Evolutionary conservation across 2,329 filamentous ascomycete genomes (phyloP), one percentile per base, ranked within the genome.

Genomic region (Stachybotrys elegans): DNA sequence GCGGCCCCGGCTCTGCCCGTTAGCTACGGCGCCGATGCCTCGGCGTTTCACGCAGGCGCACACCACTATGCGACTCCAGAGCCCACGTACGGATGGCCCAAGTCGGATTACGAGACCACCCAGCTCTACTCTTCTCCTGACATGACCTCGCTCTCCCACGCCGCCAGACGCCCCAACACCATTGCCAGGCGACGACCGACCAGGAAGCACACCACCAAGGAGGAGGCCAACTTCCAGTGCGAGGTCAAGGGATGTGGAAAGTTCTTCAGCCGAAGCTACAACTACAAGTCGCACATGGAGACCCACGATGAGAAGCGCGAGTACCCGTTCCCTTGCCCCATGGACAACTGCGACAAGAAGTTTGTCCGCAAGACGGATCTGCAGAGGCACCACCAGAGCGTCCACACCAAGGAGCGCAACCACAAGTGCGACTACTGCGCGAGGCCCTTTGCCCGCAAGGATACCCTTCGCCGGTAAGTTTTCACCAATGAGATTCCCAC

Each of bases 341-440:
- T 81, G 22, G 63, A 73, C 3, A 76, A 75, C 42, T 95, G 90
- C 65, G 74, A 68, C 52, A 88, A 85, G 67, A 79, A 79, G 42
- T 95, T 95, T 63, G 86, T 88, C 16, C 78, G 90, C 54, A 90
- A 86, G 65, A 91, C 89, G 2, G 90, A 95, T 61, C 73, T 95
- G 20, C 72, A 76, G 51, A 66, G 76, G 51, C 73, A 84, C 58
- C 69, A 78, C 62, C 75, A 78, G 53, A 81, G 73, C 57, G 86
- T 93, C 11, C 88, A 94, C 59, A 73, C 83, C 60, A 89, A 88
- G 64, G 73, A 83, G 50, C 79, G 81, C 44, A 83, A 83, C 52
- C 82, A 83, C 61, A 72, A 72, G 47, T 94, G 88, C 58, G 75
- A 81, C 48, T 81, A 82, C 48, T 94, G 88, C 58, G 75, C 76